Evolutionary conservation across 768 basidiomycete species (phyloP), one percentile per base, ranked within the genome.

Genomic region (Collybia nuda): DNA sequence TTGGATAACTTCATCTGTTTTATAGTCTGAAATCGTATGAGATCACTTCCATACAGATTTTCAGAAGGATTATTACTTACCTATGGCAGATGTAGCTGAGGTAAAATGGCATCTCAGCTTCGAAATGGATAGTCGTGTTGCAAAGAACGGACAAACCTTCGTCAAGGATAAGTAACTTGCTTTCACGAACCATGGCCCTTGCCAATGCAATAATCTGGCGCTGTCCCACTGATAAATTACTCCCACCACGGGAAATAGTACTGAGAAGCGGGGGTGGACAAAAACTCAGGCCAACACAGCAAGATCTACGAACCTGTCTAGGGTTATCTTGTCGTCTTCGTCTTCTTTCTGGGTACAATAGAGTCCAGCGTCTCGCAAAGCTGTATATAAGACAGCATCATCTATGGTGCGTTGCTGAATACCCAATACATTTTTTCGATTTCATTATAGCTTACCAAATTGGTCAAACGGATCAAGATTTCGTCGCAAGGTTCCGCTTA

Each of bases 151-250:
- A 7, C 56, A 66, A 67, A 64, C 82, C 84, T 67, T 85, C 84
- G 59, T 83, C 83, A 32, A 86, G 65, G 38, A 86, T 79, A 40
- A 86, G 75, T 26, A 86, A 69, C 39, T 80, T 76, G 66, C 78
- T 84, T 39, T 77, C 73, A 23, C 81, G 72, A 11, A 85, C 67
- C 53, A 85, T 74, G 2, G 85, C 85, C 28, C 85, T 70, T 5
- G 84, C 84, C 61, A 86, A 72, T 11, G 83, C 83, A 41, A 86
- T 74, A 40, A 86, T 75, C 58, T 91, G 89, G 7, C 88, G 66
- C 59, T 91, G 88, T 18, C 90, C 90, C 35, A 87, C 83, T 1
- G 85, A 87, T 54, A 91, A 80, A 61, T 91, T 91, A 17, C 75
- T 65, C 3, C 89, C 89, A 4, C 85, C 86, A 2, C 70, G 70